Conservation (phyloP, 2,329 filamentous ascomycete species). For the Aspergillus neoniger region DNA sequence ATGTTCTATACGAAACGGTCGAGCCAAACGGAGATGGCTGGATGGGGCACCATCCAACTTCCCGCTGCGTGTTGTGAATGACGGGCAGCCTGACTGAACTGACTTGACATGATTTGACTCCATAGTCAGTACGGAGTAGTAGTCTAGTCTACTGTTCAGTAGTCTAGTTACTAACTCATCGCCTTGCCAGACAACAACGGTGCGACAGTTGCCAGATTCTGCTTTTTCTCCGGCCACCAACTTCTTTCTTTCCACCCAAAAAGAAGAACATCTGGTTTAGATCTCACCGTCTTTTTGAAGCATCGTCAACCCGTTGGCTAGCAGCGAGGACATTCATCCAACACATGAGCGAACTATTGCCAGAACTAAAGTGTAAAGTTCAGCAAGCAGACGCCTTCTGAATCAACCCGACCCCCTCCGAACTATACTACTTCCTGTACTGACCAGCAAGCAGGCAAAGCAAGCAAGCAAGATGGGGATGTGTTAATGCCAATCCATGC, state of each 20-base stretch:
- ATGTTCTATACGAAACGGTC: slow-evolving; percentile 8
- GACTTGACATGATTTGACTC: no score
- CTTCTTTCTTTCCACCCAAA: no score
- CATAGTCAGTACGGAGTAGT: no score
- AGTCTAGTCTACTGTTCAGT: no score
- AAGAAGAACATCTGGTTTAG: neutral
- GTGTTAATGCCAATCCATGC: no score
- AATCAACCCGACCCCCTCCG: slow-evolving; percentile 1
- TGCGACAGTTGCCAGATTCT: neutral
- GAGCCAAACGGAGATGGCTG: slow-evolving; percentile 7
- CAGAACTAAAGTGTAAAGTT: neutral
- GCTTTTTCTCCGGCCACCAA: no score
- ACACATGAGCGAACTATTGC: neutral
- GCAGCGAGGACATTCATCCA: neutral
- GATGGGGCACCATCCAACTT: slow-evolving; percentile 3
- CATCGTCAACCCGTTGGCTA: neutral
- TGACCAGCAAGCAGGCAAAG: neutral
- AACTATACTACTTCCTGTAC: neutral
- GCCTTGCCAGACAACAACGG: slow-evolving; percentile 1
- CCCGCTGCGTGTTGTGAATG: neutral
- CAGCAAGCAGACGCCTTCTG: slow-evolving; percentile 4
- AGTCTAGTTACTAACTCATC: neutral
- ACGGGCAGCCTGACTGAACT: neutral
- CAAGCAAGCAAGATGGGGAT: neutral
- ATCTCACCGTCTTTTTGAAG: neutral